Percentiles rank a stretch among this genome's conserved stretches.
These are phyloP conservation scores for Podospora comata DNA, from an alignment of 495 filamentous ascomycete genomes.

Conservation along the genomic window DNA sequence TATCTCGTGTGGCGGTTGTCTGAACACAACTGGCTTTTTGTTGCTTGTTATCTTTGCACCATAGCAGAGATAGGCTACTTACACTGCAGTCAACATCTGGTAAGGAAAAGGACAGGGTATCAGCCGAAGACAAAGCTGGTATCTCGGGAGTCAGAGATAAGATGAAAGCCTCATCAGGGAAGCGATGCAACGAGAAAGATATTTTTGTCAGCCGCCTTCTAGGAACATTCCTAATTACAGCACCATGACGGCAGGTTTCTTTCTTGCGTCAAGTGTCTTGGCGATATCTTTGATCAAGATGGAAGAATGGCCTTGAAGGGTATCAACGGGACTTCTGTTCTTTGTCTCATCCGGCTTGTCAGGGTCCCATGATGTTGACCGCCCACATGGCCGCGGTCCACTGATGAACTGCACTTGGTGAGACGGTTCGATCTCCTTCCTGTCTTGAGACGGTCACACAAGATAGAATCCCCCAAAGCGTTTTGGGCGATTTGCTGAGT, in stretches of 20 bases:
- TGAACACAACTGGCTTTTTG: neutral
- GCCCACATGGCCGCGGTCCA: neutral
- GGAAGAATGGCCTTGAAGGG: neutral
- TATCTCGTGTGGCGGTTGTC: neutral
- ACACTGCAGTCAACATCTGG: neutral
- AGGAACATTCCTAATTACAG: too few relatives aligned
- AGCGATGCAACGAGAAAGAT: neutral
- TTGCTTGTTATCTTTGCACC: neutral
- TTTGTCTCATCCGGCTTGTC: neutral
- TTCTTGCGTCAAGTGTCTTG: constrained; percentile 25
- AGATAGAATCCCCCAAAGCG: neutral
- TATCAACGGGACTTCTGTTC: neutral
- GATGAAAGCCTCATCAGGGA: neutral
- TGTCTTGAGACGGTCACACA: constrained; percentile 5
- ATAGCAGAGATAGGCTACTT: neutral
- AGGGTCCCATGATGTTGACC: neutral
- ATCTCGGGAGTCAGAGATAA: neutral
- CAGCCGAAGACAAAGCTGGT: neutral
- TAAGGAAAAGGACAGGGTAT: neutral
- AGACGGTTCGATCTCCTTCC: neutral
- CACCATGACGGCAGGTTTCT: too few relatives aligned
- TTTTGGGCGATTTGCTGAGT: neutral
- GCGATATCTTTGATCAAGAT: neutral
- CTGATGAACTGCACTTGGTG: neutral
- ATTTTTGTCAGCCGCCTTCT: neutral